Conservation (phyloP, 108 stramenopile genomes). For the Skeletonema marinoi region DNA sequence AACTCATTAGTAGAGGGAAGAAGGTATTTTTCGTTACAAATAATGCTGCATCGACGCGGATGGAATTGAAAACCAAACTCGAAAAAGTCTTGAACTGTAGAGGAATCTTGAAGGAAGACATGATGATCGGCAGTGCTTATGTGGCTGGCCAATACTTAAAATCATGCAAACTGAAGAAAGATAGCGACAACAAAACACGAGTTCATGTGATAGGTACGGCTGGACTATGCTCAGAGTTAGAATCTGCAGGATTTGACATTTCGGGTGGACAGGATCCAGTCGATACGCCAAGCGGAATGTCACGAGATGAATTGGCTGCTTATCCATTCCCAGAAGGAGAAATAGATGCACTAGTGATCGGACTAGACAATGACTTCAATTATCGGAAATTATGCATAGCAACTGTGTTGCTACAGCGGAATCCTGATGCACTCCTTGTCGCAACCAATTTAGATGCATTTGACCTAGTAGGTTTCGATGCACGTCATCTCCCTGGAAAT, state of each 20-base stretch:
- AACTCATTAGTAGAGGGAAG: constrained; percentile 52
- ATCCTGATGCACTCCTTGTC: constrained; percentile 72
- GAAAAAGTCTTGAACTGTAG: constrained; percentile 39
- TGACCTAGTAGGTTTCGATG: constrained; percentile 73
- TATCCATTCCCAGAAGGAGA: constrained; percentile 60
- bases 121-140: constrained; percentile 78
- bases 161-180: constrained; percentile 26
- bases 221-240: constrained; percentile 75
- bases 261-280: constrained; percentile 40
- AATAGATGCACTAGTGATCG: constrained; percentile 79
- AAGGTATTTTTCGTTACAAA: constrained; percentile 85
- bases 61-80: constrained; percentile 65
- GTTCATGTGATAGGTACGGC: constrained; percentile 82
- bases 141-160: constrained; percentile 63
- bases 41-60: constrained; percentile 74
- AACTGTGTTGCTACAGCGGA: constrained; percentile 66
- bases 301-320: constrained; percentile 62
- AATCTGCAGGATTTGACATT: constrained; percentile 55
- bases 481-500: constrained; percentile 78
- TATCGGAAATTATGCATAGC: constrained; percentile 86
- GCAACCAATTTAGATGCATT: constrained; percentile 86
- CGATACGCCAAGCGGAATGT: constrained; percentile 54
- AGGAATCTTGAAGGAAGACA: constrained; percentile 52
- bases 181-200: constrained; percentile 11
- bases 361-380: constrained; percentile 73